phyloP scores from a whole-genome alignment of 2,329 filamentous ascomycete genomes.

The Tothia fuscella region DNA sequence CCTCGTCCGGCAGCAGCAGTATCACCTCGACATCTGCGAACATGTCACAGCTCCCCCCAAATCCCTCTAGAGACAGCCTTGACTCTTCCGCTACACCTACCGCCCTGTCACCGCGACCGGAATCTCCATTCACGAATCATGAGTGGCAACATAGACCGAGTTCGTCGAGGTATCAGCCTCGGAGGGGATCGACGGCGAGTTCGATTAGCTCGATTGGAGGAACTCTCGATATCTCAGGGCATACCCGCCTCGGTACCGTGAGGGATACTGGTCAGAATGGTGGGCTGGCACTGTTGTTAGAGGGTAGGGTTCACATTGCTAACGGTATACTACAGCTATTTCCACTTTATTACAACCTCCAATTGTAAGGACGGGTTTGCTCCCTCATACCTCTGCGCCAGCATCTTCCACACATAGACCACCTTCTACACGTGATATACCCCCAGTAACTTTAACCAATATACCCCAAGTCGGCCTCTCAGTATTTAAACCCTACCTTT shows the following conservation, averaged over 20 bases:
- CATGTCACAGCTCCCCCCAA: conserved; percentile 5
- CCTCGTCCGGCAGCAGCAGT: conserved; percentile 1
- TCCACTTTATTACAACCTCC: conserved; percentile 86
- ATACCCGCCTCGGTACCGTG: conserved; percentile 45
- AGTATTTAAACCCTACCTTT: conserved; percentile 73
- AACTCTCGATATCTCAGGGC: conserved; percentile 56
- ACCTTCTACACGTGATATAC: conserved; percentile 80
- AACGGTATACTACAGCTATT: conserved; percentile 50
- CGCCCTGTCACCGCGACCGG: neutral
- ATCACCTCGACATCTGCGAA: conserved; percentile 1
- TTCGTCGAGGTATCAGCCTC: neutral
- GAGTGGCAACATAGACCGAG: neutral
- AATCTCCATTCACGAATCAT: conserved; percentile 2
- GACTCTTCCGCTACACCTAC: conserved; percentile 1
- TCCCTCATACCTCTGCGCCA: conserved; percentile 61
- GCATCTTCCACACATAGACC: conserved; percentile 63
- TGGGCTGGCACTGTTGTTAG: conserved; percentile 21
- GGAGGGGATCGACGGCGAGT: conserved; percentile 57
- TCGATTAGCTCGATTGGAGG: conserved; percentile 81
- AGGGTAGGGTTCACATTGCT: neutral
- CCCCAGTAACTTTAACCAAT: conserved; percentile 82
- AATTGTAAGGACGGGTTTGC: conserved; percentile 75
- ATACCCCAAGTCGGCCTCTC: conserved; percentile 68
- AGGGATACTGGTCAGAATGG: conserved; percentile 77
- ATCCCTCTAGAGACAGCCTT: neutral